phyloP scores from a whole-genome alignment of 2,329 filamentous ascomycete species.

The Diaporthe batatas region DNA sequence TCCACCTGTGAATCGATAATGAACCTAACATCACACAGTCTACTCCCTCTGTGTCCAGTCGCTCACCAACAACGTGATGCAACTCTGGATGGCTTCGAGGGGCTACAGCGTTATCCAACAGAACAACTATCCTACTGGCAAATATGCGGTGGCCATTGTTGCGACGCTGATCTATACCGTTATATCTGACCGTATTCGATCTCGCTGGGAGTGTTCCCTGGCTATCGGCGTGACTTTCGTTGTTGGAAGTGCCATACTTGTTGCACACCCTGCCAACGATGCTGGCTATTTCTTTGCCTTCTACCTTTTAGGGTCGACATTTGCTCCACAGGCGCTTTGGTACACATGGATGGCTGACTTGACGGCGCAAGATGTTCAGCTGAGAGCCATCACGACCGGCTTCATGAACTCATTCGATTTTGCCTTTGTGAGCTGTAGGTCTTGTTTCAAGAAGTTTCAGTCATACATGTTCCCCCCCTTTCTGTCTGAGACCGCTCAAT shows the following conservation, averaged over 20 bases:
- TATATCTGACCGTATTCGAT: conserved; percentile 57
- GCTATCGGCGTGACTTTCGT: conserved; percentile 58
- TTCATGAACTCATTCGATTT: conserved; percentile 61
- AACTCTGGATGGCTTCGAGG: conserved; percentile 59
- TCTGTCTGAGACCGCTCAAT: no score
- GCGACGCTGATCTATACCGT: conserved; percentile 57
- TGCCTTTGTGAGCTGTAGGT: conserved; percentile 55
- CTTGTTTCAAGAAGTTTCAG: conserved; percentile 21
- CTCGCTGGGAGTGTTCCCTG: conserved; percentile 59
- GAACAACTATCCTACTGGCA: conserved; percentile 59
- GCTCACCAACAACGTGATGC: conserved; percentile 59
- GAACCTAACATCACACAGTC: conserved; percentile 44
- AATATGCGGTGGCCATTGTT: conserved; percentile 57
- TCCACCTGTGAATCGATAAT: no score
- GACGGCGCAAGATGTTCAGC: conserved; percentile 54
- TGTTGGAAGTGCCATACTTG: conserved; percentile 55
- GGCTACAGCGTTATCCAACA: conserved; percentile 59
- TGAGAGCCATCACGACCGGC: conserved; percentile 58
- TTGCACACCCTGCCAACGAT: conserved; percentile 50
- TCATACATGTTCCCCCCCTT: background rate
- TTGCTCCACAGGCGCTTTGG: conserved; percentile 61
- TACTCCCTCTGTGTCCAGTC: conserved; percentile 60
- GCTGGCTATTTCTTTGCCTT: conserved; percentile 59
- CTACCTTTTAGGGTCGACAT: conserved; percentile 59
- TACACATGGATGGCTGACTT: conserved; percentile 62